Conservation (phyloP, 2,329 filamentous ascomycete genomes). For the Ilyonectria sp. region DNA sequence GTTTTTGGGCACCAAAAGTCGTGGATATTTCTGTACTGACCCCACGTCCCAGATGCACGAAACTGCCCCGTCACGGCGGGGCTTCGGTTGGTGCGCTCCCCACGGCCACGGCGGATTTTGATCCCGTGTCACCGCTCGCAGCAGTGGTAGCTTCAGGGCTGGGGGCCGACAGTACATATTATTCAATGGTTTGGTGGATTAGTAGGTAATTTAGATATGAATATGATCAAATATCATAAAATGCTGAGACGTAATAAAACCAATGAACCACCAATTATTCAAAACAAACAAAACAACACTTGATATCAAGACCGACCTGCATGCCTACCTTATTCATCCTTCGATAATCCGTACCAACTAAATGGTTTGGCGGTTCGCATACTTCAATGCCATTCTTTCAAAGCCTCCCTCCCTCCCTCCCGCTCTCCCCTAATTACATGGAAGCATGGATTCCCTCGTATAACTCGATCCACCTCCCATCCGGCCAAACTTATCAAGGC, state of each 20-base stretch:
- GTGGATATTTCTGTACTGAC: slow-evolving; percentile 35
- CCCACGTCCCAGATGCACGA: slow-evolving; percentile 30
- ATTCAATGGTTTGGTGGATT: too few species aligned
- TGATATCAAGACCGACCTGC: too few species aligned
- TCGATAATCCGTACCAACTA: not conserved
- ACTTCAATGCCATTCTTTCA: not conserved
- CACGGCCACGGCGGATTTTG: slow-evolving; percentile 11
- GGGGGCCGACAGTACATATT: not conserved
- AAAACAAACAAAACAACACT: too few species aligned
- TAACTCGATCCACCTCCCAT: not conserved
- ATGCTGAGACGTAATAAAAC: too few species aligned
- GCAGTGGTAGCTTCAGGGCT: slow-evolving; percentile 3
- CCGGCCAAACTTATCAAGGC: not conserved
- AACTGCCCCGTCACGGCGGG: slow-evolving; percentile 11
- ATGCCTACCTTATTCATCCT: too few species aligned
- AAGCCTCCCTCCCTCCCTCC: not conserved
- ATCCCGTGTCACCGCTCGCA: slow-evolving; percentile 25
- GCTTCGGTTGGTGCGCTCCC: slow-evolving; percentile 15
- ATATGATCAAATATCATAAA: too few species aligned
- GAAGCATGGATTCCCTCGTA: not conserved
- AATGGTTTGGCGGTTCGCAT: not conserved
- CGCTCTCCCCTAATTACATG: not conserved
- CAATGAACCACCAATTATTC: too few species aligned
- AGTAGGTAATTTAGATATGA: too few species aligned
- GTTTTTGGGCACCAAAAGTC: slow-evolving; percentile 30